Percentiles rank a stretch among this genome's conserved stretches.
Conservation (phyloP, 306 rosid species). For the Rosa multiflora region DNA sequence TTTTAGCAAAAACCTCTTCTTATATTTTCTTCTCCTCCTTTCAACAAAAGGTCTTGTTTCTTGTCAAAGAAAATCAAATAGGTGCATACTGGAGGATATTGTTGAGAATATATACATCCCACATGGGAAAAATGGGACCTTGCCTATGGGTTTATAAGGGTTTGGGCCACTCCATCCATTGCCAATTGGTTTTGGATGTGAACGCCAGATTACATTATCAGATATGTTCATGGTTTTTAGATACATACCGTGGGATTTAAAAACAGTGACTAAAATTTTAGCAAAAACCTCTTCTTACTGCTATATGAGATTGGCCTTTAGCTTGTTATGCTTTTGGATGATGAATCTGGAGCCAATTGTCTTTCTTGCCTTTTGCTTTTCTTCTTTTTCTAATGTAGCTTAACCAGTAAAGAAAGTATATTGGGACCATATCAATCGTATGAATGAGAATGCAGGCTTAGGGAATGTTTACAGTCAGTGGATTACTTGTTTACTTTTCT, state of each 20-base stretch:
- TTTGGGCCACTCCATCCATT: too few species aligned
- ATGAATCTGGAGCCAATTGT: background rate
- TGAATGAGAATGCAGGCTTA: background rate
- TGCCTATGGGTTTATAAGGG: too few species aligned
- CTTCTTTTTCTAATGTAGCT: background rate
- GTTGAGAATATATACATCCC: too few species aligned
- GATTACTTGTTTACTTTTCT: background rate
- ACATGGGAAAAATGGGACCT: too few species aligned
- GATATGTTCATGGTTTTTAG: background rate
- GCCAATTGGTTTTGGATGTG: too few species aligned
- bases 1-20: background rate
- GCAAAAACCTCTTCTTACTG: background rate
- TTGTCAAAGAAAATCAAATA: too few species aligned
- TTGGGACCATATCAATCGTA: background rate
- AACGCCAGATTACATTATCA: too few species aligned
- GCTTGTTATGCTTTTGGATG: background rate
- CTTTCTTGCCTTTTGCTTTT: background rate
- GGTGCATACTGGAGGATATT: too few species aligned
- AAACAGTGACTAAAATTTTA: too few species aligned
- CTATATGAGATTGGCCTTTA: background rate
- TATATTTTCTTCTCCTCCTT: too few species aligned
- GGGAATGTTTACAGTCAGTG: background rate
- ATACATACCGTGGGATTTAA: background rate
- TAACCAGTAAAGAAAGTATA: background rate
- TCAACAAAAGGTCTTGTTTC: too few species aligned